Evolutionary conservation across 1,284 basidiomycete species (phyloP), one percentile per base, ranked within the genome.

Genomic region (Mycena sp.): DNA sequence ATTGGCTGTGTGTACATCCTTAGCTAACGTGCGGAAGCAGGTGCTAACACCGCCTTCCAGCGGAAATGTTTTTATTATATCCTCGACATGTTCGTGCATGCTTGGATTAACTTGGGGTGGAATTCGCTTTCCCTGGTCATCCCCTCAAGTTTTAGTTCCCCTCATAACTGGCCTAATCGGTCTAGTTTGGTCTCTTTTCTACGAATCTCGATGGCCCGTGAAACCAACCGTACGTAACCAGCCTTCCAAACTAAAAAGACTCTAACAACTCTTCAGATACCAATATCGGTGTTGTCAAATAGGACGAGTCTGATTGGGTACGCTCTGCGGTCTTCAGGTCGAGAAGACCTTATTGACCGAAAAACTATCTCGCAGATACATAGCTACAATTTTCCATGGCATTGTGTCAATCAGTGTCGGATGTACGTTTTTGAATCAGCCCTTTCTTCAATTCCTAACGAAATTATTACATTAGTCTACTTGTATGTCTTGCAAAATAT

Each of bases 91-190:
- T 4, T 66, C 74, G 1, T 58, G 70, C 14, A 68, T 75, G 6
- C 61, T 81, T n/a, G 80, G 67, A 0, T 61, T 82, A 2, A 79
- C 78, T 0, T 81, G 77, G 76, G 81, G 73, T 5, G 80, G 81
- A 6, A 72, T 76, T 11, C 65, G 59, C 3, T 77, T 73, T 44
- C 65, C 78, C 0, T 85, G 83, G 83, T 57, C 46, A 17, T 80
- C 79, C 0, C 69, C 70, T 1, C 72, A 70, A 1, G 78, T 83
- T 3, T 72, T 85, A 2, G 77, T 73, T 0, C 82, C 83, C 0
- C 71, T 85, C 0, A 70, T 79, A 38, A 19, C 83, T 5, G 82
- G 82, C 0, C 35, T 81, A 2, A 45, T 73, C 1, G 72, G 77
- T 0, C 61, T 83, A 4, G 56, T 67, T 0, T 50, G 54, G 0